A percentile compares a stretch with the other conserved stretches of the same genome.
Evolutionary conservation across 805 yeast genomes (phyloP).

Genomic region (Jamesozyma rosinii): DNA sequence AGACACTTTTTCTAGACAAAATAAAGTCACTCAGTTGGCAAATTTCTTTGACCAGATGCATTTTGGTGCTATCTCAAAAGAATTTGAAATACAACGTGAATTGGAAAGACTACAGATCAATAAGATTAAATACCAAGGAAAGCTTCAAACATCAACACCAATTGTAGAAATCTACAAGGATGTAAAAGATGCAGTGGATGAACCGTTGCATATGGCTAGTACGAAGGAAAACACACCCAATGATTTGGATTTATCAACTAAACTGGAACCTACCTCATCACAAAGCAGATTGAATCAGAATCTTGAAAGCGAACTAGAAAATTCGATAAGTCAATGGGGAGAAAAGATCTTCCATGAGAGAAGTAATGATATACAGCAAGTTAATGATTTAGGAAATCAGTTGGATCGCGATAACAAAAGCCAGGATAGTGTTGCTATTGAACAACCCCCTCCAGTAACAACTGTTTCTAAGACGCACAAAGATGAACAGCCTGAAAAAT

Average conservation of each 20-base stretch:
- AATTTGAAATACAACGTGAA: conserved; percentile 82
- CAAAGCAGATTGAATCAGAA: conserved; percentile 12
- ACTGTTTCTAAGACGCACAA: conserved; percentile 16
- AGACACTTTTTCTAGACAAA: background rate
- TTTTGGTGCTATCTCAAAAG: conserved; percentile 69
- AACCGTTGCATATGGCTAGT: conserved; percentile 31
- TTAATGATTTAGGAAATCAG: background rate
- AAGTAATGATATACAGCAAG: background rate
- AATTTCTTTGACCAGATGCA: conserved; percentile 64
- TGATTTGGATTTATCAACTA: background rate
- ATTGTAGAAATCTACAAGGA: conserved; percentile 84
- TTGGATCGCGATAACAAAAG: background rate
- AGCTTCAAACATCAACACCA: conserved; percentile 69
- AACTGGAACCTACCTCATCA: background rate
- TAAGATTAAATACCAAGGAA: conserved; percentile 56
- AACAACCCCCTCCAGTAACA: conserved; percentile 17
- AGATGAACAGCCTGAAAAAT: conserved; percentile 49
- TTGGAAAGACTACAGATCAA: conserved; percentile 57
- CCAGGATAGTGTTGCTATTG: conserved; percentile 1
- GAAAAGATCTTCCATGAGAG: conserved; percentile 14
- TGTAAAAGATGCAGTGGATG: conserved; percentile 79
- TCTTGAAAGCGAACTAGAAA: conserved; percentile 24
- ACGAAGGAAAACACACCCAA: background rate
- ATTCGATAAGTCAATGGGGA: conserved; percentile 28
- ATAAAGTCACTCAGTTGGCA: conserved; percentile 55